These are phyloP conservation scores for Herpetospermum pedunculosum DNA, from an alignment of 306 rosid species.

Conservation along the genomic window DNA sequence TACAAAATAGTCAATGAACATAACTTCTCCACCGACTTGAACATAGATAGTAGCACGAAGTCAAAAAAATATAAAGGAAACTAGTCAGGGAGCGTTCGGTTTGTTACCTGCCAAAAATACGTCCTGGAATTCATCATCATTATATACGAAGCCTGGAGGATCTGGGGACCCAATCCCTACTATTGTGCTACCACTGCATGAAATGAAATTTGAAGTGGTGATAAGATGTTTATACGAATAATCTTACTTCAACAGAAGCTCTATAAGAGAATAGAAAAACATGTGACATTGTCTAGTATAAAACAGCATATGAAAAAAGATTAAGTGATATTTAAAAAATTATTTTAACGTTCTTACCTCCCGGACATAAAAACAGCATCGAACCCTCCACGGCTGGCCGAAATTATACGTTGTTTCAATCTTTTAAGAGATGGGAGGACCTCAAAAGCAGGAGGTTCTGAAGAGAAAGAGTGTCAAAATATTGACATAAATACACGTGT, in stretches of 20 bases:
- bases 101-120: constrained; percentile 79
- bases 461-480: not conserved
- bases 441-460: constrained; percentile 92
- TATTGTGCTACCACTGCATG: constrained; percentile 92
- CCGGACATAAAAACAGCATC: constrained; percentile 96
- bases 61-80: not conserved
- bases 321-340: not conserved
- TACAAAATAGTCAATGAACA: not conserved
- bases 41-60: not conserved
- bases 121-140: constrained; percentile 62
- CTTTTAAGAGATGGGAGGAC: constrained; percentile 88
- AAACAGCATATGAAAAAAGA: not conserved
- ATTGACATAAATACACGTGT: no score
- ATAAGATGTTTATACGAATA: not conserved
- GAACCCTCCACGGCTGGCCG: constrained; percentile 79
- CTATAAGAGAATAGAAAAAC: not conserved
- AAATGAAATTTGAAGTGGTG: not conserved
- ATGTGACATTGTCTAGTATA: not conserved
- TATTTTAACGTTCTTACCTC: constrained; percentile 36
- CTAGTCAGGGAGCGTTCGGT: not conserved
- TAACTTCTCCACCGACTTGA: no score
- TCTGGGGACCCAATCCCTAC: constrained; percentile 94
- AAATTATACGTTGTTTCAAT: constrained; percentile 70
- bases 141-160: constrained; percentile 85
- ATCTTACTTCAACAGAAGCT: not conserved